Evolutionary conservation across 345 rosid species (phyloP).

Genomic region (Boechera divaricarpa): DNA sequence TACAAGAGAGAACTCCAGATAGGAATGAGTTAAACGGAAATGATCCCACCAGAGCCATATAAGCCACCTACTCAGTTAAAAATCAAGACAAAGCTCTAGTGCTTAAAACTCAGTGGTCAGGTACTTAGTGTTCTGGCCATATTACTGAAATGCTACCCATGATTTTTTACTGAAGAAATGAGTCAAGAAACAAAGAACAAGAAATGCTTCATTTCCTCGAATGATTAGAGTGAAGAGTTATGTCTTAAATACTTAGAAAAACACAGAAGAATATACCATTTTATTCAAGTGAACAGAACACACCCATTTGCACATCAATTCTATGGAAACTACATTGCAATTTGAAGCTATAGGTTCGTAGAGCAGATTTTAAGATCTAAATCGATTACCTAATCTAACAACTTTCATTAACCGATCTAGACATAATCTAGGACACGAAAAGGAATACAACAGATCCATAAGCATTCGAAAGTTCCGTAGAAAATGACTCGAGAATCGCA

Average conservation of each 20-base stretch:
- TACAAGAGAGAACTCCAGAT: conserved; percentile 96
- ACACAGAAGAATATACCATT: not conserved
- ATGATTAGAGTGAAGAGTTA: no score
- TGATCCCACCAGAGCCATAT: conserved; percentile 97
- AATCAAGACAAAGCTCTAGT: not conserved
- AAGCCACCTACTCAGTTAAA: conserved; percentile 65
- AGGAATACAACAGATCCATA: not conserved
- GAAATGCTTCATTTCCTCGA: conserved; percentile 8
- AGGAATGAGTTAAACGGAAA: conserved; percentile 99
- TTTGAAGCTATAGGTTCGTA: not conserved
- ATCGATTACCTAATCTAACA: not conserved
- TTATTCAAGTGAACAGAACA: not conserved
- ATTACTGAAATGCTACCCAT: not conserved
- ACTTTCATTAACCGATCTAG: not conserved
- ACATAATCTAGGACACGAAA: not conserved
- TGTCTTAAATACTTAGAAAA: not conserved
- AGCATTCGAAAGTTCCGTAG: not conserved
- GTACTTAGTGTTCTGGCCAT: not conserved
- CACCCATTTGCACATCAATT: not conserved
- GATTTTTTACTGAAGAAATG: not conserved
- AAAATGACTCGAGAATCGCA: conserved; percentile 14
- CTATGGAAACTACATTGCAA: conserved; percentile 21
- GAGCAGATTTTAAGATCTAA: conserved; percentile 8
- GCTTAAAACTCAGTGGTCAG: not conserved
- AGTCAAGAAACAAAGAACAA: not conserved